Percentiles rank a stretch among this genome's conserved stretches.
These are phyloP conservation scores for Cenococcum geophilum DNA, from an alignment of 495 filamentous ascomycete species.

Conservation along the genomic window DNA sequence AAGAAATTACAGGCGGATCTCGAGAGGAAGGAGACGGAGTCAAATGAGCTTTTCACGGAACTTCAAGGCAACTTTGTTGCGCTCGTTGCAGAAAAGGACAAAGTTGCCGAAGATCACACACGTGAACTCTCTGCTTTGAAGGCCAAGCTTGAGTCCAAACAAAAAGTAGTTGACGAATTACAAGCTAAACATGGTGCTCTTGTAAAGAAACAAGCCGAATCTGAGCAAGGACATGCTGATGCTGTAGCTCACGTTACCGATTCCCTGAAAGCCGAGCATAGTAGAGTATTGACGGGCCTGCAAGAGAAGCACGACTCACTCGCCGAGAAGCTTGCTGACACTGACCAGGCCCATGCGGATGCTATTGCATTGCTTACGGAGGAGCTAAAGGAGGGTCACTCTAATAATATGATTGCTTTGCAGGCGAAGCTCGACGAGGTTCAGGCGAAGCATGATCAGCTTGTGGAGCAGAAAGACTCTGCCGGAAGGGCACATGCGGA, in stretches of 20 bases:
- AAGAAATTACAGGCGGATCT: not conserved
- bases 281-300: constrained; percentile 8
- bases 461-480: constrained; percentile 16
- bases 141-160: constrained; percentile 5
- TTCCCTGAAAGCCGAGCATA: constrained; percentile 21
- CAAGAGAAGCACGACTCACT: constrained; percentile 17
- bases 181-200: constrained; percentile 23
- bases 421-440: constrained; percentile 21
- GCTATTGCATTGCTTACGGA: constrained; percentile 25
- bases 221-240: constrained; percentile 21
- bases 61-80: constrained; percentile 13
- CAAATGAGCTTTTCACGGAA: constrained; percentile 16
- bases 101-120: constrained; percentile 3
- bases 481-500: constrained; percentile 25
- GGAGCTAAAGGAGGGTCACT: constrained; percentile 25
- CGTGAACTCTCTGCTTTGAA: not conserved
- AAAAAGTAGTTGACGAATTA: constrained; percentile 14
- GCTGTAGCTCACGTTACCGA: constrained; percentile 22
- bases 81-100: constrained; percentile 17
- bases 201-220: constrained; percentile 11
- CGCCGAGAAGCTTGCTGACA: constrained; percentile 12
- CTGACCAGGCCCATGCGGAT: constrained; percentile 25
- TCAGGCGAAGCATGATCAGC: constrained; percentile 16
- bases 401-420: constrained; percentile 21
- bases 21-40: constrained; percentile 14